Evolutionary conservation across 768 basidiomycete species (phyloP).

Genomic region (Russula brevipes): DNA sequence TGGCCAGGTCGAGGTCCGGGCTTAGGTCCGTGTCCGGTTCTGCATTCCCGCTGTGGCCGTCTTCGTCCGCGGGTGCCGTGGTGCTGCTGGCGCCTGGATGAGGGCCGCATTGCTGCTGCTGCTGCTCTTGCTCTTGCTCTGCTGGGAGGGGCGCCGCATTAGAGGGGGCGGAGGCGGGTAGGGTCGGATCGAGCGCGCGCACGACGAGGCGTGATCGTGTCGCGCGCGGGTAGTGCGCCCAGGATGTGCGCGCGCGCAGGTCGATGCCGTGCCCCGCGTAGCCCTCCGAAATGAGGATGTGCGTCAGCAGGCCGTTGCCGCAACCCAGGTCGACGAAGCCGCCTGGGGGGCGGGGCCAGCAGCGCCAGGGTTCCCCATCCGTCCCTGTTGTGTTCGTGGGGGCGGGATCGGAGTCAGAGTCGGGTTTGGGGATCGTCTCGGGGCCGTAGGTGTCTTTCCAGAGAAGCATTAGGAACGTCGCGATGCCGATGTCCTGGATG

Average conservation of each 20-base stretch:
- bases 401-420: not conserved
- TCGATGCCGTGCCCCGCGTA: slow-evolving; percentile 84
- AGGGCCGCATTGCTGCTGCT: not conserved
- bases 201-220: slow-evolving; percentile 63
- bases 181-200: slow-evolving; percentile 63
- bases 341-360: slow-evolving; percentile 73
- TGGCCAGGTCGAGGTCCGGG: slow-evolving; percentile 11
- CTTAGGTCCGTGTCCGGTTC: not conserved
- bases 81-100: not conserved
- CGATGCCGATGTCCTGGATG: slow-evolving; percentile 85
- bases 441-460: slow-evolving; percentile 71
- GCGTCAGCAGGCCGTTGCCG: slow-evolving; percentile 89
- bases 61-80: not conserved
- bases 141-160: too few relatives aligned
- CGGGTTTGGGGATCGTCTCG: not conserved
- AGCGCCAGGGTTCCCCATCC: slow-evolving; percentile 49
- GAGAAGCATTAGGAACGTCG: slow-evolving; percentile 85
- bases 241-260: slow-evolving; percentile 77
- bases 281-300: slow-evolving; percentile 80
- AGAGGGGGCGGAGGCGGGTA: too few relatives aligned
- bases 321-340: slow-evolving; percentile 94
- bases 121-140: not conserved
- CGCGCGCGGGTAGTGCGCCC: slow-evolving; percentile 64
- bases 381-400: not conserved
- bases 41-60: not conserved